Base-by-base conservation (phyloP, 352 stramenopile species). In the Phytophthora megakarya region DNA sequence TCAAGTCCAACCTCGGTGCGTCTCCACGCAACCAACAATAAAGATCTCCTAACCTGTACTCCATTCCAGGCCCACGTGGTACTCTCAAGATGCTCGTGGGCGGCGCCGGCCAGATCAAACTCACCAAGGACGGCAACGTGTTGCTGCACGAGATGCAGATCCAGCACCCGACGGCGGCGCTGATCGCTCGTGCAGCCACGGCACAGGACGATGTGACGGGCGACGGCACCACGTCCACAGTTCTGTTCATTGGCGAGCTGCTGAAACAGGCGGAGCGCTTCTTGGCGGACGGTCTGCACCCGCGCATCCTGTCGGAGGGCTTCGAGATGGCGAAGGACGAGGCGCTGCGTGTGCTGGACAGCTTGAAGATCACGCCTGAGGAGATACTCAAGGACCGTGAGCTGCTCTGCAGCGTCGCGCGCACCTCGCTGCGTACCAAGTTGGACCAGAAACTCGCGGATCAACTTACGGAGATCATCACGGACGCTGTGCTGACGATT, bases 141-240 rank as follows among this genome's bases (percentile, higher is more conserved):
- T 74, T 99, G 44, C 87, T 99, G 33, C 97, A 99, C 70, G 97
- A 99, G 88, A 99, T 99, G 98, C 98, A 99, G 85, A 98, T 98
- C 81, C 89, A 97, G 76, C 97, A 99, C 89, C 98, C 98, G 64
- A 99, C 98, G 19, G 98, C 98, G 16, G 92, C 93, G 40, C 83
- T 99, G 67, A 99, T 99, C 77, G 97, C 97, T 19, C 90, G 98
- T 18, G 98, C 97, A 1, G 98, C 98, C 23, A 99, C 97, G 3
- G 98, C 98, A 5, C 97, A 99, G 83, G 95, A 98, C 70, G 90
- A 97, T 62, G 81, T 96, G 35, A 97, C 90, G 58, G 93, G 97
- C 39, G 98, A 99, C 75, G 98, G 98, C 40, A 99, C 98, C 7
- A 99, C 98, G 18, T 98, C 94, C 49, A 98, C 95, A 1, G 97